Conservation (phyloP, 495 filamentous ascomycete genomes). For the Opeltia flavorubescens region DNA sequence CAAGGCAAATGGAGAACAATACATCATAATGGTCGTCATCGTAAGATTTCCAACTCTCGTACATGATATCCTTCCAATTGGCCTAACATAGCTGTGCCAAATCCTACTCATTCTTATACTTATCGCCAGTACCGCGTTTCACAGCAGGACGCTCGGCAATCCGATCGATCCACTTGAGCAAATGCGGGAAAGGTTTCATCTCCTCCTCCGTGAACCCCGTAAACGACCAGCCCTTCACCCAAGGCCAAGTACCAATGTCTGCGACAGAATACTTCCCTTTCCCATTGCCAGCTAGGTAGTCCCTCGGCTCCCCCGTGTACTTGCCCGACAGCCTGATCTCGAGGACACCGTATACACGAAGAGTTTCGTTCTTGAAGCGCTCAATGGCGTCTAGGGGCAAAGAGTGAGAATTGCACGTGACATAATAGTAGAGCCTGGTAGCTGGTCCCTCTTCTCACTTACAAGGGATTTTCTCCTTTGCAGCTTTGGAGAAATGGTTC, state of each 20-base stretch:
- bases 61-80: not conserved
- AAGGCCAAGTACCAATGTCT: constrained; percentile 43
- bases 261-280: constrained; percentile 40
- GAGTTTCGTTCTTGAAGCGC: constrained; percentile 37
- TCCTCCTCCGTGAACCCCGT: constrained; percentile 32
- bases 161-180: constrained; percentile 39
- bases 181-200: constrained; percentile 35
- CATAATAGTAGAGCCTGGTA: too few species aligned
- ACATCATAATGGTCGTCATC: too few species aligned
- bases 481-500: constrained; percentile 22
- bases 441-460: too few species aligned
- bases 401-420: not conserved
- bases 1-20: too few species aligned
- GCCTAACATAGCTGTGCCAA: not conserved
- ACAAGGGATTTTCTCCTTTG: constrained; percentile 33
- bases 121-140: constrained; percentile 32
- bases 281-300: constrained; percentile 39
- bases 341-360: constrained; percentile 38
- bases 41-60: too few species aligned
- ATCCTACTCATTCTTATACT: constrained; percentile 17
- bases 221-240: constrained; percentile 32
- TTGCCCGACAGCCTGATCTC: constrained; percentile 29
- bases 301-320: constrained; percentile 25
- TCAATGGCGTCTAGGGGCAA: constrained; percentile 32
- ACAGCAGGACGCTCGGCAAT: constrained; percentile 36